A percentile compares a stretch with the other conserved stretches of the same genome.
Conservation (phyloP, 139 green algal genomes). For the Astrephomene gubernaculifera region DNA sequence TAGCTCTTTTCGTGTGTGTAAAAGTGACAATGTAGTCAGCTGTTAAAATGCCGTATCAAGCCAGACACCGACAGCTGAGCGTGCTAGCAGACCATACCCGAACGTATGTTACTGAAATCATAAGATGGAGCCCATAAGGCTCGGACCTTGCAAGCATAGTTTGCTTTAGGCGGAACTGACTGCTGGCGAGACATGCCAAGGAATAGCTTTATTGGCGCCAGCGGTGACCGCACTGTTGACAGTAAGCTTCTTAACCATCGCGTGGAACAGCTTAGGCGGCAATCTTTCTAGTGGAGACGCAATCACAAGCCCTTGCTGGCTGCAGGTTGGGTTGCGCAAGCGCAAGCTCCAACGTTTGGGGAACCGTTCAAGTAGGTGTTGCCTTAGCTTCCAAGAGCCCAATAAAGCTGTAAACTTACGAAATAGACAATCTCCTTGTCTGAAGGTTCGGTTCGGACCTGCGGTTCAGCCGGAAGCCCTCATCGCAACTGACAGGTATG, state of each 20-base stretch:
- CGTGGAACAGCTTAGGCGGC: not conserved
- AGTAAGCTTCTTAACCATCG: too few relatives aligned
- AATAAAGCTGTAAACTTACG: not conserved
- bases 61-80: not conserved
- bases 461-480: not conserved
- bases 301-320: not conserved
- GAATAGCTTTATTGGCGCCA: constrained; percentile 10
- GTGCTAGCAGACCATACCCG: not conserved
- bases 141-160: not conserved
- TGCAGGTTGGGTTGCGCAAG: constrained; percentile 26
- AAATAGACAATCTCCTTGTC: not conserved
- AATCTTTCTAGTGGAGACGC: not conserved
- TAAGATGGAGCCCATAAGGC: not conserved
- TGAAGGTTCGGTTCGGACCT: constrained; percentile 29
- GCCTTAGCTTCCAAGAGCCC: not conserved
- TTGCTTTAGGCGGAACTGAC: not conserved
- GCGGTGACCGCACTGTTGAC: constrained; percentile 14
- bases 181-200: not conserved
- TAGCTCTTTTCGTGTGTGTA: too few relatives aligned
- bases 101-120: not conserved
- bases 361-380: constrained; percentile 27
- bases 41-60: not conserved
- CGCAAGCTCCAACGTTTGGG: not conserved
- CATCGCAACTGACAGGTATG: constrained; percentile 3
- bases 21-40: too few relatives aligned